A percentile compares a stretch with the other conserved stretches of the same genome.
phyloP scores from a whole-genome alignment of 1,139 yeast species.

The Taphrina populina region DNA sequence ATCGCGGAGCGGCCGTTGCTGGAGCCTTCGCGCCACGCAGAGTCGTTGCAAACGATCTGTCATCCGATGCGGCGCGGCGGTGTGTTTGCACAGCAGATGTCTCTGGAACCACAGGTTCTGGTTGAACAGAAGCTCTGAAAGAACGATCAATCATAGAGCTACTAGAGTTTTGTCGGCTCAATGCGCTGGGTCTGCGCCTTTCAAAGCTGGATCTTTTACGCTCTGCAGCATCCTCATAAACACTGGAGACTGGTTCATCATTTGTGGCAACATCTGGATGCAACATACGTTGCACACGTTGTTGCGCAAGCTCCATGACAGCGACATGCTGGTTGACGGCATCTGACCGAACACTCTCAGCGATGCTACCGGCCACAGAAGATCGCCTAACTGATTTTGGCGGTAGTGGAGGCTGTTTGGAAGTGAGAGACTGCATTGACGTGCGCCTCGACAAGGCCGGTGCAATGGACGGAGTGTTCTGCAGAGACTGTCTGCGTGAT shows the following conservation, averaged over 20 bases:
- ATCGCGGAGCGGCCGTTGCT: neutral
- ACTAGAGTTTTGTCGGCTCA: conserved; percentile 22
- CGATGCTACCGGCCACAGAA: conserved; percentile 20
- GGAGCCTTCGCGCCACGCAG: conserved; percentile 8
- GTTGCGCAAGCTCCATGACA: conserved; percentile 29
- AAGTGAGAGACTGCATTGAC: conserved; percentile 23
- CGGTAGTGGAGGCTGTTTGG: conserved; percentile 20
- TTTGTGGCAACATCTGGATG: conserved; percentile 10
- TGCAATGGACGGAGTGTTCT: neutral
- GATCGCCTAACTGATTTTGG: conserved; percentile 19
- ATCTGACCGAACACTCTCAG: conserved; percentile 23
- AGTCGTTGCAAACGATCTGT: conserved; percentile 15
- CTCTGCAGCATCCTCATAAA: conserved; percentile 22
- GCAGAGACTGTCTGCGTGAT: conserved; percentile 3
- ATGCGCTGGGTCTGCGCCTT: conserved; percentile 11
- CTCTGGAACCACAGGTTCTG: conserved; percentile 2
- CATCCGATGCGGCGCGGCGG: conserved; percentile 24
- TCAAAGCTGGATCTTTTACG: conserved; percentile 23
- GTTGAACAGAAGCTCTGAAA: conserved; percentile 20
- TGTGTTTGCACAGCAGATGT: neutral
- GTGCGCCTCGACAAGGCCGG: conserved; percentile 24
- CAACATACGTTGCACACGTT: conserved; percentile 21
- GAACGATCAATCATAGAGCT: conserved; percentile 26
- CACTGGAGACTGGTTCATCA: conserved; percentile 6
- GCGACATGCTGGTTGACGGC: conserved; percentile 28